Evolutionary conservation across 176 grass and related monocot genomes (phyloP), one percentile per base, ranked within the genome.

Genomic region (Sorghum bicolor): DNA sequence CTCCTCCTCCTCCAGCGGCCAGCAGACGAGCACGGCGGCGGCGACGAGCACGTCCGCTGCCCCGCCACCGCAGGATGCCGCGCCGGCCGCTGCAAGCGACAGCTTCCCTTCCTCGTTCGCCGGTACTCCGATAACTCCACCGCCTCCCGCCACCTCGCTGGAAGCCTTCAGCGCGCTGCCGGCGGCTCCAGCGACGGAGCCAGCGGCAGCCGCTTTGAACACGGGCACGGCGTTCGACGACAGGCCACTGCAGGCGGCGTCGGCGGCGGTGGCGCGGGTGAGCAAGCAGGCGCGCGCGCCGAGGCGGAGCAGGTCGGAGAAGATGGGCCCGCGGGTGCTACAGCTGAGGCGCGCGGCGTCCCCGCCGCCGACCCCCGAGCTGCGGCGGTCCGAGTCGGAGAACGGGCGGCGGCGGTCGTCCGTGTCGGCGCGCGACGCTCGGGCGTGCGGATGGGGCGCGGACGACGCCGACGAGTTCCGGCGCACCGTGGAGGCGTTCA

Each of bases 391-490:
- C 0, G 91, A 92, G 64, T 94, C 97, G 16, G 88, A 92, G 60
- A 80, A 86, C 36, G 82, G 85, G 64, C 75, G 90, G 57, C 86
- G 64, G 44, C 86, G 87, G 62, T 84, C 76, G 47, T 79, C 83
- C 3, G 86, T 65, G 47, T 82, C 61, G 52, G 76, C 85, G 66
- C 37, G 62, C 14, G 77, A 84, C 64, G 84, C 83, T 67, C 88
- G 79, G 57, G 82, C 67, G 45, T 48, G 1, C 25, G 29, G 67
- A 33, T 63, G 79, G 83, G 90, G 87, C 0, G 22, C 50, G 36
- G 92, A 94, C 24, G 94, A 97, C 78, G 86, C 83, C 33, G 97
- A 84, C 16, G 93, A 94, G 77, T 96, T 99, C 83, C 80, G 89
- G 67, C 86, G 84, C 45, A 94, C 79, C 26, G 80, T 99, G 12